phyloP scores from a whole-genome alignment of 2,329 filamentous ascomycete species.

The Chaetothyriales sp. region DNA sequence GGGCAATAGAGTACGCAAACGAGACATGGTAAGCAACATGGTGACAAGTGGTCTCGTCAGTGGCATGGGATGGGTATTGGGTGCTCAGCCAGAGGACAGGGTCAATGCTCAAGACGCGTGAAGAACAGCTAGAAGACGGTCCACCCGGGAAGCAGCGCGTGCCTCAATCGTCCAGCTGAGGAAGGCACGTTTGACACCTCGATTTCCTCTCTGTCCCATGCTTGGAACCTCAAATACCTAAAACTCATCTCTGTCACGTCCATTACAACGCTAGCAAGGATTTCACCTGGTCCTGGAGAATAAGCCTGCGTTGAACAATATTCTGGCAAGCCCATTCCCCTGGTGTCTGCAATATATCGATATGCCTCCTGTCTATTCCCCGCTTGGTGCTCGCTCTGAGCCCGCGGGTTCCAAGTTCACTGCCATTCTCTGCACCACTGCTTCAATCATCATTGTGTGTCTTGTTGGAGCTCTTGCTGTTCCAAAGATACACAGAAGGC shows the following conservation, averaged over 20 bases:
- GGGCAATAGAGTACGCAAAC: conserved; percentile 29
- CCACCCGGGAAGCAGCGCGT: not conserved
- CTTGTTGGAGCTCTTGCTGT: conserved; percentile 11
- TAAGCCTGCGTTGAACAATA: not conserved
- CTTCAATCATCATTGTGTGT: conserved; percentile 8
- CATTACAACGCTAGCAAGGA: not conserved
- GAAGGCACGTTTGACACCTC: not conserved
- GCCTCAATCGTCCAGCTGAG: not conserved
- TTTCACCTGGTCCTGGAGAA: not conserved
- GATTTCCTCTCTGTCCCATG: not conserved
- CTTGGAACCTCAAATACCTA: no score
- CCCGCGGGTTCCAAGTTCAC: conserved; percentile 5
- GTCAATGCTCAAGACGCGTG: not conserved
- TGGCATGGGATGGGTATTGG: conserved; percentile 52
- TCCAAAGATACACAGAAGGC: conserved; percentile 10
- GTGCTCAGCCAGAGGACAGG: conserved; percentile 30
- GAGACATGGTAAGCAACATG: conserved; percentile 48
- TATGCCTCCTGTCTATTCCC: not conserved
- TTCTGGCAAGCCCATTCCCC: not conserved
- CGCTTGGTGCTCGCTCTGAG: conserved; percentile 4
- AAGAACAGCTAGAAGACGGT: not conserved
- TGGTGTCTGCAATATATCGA: not conserved
- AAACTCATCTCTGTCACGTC: not conserved
- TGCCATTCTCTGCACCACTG: conserved; percentile 11
- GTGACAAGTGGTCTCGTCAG: conserved; percentile 49